These are phyloP conservation scores for Poterioochromonas sp. DNA, from an alignment of 352 stramenopile species.

Conservation along the genomic window DNA sequence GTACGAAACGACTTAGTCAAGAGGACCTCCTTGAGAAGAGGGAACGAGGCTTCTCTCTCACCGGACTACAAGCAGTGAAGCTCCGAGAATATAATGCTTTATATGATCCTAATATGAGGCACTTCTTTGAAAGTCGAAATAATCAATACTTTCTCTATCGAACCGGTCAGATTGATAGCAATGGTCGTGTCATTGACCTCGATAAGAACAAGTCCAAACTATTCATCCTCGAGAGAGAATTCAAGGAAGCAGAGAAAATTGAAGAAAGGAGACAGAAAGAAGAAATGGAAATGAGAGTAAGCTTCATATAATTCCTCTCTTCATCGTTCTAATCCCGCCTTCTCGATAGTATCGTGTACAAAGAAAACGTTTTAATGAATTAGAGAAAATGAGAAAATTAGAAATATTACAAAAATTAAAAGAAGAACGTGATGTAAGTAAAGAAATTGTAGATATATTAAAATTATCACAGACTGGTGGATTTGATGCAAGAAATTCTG, in stretches of 20 bases:
- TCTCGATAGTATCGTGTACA: constrained; percentile 58
- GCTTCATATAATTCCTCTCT: background rate
- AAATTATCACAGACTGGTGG: background rate
- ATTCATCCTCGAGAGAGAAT: constrained; percentile 80
- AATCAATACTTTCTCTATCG: constrained; percentile 65
- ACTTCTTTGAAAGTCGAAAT: constrained; percentile 69
- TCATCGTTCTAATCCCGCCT: constrained; percentile 3
- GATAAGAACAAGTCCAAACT: constrained; percentile 75
- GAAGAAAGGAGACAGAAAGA: constrained; percentile 62
- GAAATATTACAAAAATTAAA: constrained; percentile 73
- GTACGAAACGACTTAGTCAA: too few species aligned
- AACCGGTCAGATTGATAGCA: constrained; percentile 66
- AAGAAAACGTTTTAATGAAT: constrained; percentile 66
- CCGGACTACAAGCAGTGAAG: constrained; percentile 37
- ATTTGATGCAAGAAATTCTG: background rate
- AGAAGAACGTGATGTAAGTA: constrained; percentile 69
- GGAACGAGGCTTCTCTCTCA: constrained; percentile 15
- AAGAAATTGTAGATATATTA: constrained; percentile 56
- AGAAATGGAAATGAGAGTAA: constrained; percentile 63
- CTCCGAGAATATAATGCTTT: constrained; percentile 72
- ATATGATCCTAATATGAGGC: constrained; percentile 69
- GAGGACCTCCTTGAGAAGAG: too few species aligned
- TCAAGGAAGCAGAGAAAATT: constrained; percentile 67
- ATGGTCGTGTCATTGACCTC: constrained; percentile 71
- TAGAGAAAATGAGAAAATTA: constrained; percentile 62